Conservation (phyloP, 2,329 filamentous ascomycete species). For the Diaporthe sp. region DNA sequence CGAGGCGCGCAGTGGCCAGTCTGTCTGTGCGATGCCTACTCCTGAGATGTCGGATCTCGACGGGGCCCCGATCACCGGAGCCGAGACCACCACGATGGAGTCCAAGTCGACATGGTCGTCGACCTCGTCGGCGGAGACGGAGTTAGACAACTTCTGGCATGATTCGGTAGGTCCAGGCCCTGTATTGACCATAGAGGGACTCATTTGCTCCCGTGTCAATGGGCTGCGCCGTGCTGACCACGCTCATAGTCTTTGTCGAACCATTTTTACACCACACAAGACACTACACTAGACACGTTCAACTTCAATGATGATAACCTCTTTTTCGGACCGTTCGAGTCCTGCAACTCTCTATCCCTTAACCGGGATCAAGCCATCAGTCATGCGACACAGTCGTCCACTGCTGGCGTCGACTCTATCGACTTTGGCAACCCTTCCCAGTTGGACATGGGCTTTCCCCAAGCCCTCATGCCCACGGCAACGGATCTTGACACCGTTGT, state of each 20-base stretch:
- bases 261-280: conserved; percentile 42
- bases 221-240: conserved; percentile 14
- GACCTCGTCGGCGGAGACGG: conserved; percentile 40
- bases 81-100: conserved; percentile 29
- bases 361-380: conserved; percentile 29
- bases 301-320: conserved; percentile 41
- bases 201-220: background rate
- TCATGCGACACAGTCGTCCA: conserved; percentile 25
- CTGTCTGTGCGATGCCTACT: conserved; percentile 24
- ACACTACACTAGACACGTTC: conserved; percentile 28
- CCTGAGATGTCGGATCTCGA: conserved; percentile 33
- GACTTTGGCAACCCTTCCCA: conserved; percentile 38
- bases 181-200: background rate
- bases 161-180: conserved; percentile 35
- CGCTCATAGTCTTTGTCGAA: conserved; percentile 31
- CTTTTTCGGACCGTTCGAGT: conserved; percentile 38
- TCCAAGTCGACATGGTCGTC: conserved; percentile 40
- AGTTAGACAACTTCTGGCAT: conserved; percentile 40
- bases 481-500: conserved; percentile 12
- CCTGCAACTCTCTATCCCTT: conserved; percentile 33
- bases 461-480: background rate
- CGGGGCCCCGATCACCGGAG: conserved; percentile 19
- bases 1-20: background rate
- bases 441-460: conserved; percentile 1
- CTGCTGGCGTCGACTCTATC: conserved; percentile 36